Evolutionary conservation across 129 eudicot species (phyloP), one percentile per base, ranked within the genome.

Genomic region (Helianthus tuberosus): DNA sequence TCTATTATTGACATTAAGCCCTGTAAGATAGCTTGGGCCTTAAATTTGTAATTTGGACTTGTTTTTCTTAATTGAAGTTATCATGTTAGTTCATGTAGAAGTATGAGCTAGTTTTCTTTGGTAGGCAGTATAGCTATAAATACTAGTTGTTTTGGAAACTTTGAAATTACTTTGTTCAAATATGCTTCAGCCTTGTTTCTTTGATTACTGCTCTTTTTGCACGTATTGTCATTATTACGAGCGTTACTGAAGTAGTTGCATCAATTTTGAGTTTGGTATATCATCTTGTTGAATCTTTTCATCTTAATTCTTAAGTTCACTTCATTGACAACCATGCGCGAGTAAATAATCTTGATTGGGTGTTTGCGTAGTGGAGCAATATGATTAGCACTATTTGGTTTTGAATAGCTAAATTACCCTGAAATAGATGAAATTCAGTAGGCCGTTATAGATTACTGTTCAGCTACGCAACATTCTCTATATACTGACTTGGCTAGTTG

Each of bases 251-350:
- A 36, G 47, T 35, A 14, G 38, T 12, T 62, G 46, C 47, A 38
- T 64, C 13, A 38, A 2, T 36, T n/a, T 38, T 64, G 13, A n/a
- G 49, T 64, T 64, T 36, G 27, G 50, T 64, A 2, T 64, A 38
- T 39, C 49, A 6, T n/a, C 13, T 64, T 64, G 68, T 36, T 64
- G 27, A 64, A 60, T 60, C 17, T 60, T 60, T 60, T 60, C 14
- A 53, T 29, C 44, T 60, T 27, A 60, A 13, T 60, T 60, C 17
- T 32, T 29, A 60, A 14, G 25, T 64, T 8, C 15, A 48, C 49
- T 14, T 62, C 12, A n/a, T 63, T 63, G 27, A n/a, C 49, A 38
- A 64, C 27, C 49, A 6, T 36, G 23, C 38, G 49, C 7, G 25
- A 64, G 68, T 15, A 64, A 14, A 38, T 64, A 39, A 36, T 39